These are phyloP conservation scores for Paspalum vaginatum DNA, from an alignment of 176 grass and related monocot species.

Conservation along the genomic window DNA sequence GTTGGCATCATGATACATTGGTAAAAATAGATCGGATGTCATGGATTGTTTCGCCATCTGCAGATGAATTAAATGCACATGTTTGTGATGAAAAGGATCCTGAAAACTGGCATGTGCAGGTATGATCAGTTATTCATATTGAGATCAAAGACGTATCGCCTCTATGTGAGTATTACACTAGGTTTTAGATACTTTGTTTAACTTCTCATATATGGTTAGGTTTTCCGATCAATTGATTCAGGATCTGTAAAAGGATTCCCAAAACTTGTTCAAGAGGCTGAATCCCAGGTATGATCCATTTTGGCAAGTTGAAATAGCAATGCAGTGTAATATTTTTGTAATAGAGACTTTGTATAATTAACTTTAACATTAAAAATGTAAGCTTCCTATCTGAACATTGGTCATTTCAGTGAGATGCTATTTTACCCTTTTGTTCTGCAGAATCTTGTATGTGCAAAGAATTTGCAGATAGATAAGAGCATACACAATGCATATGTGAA, in stretches of 20 bases:
- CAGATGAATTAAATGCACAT: conserved; percentile 53
- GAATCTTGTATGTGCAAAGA: conserved; percentile 93
- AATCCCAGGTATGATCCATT: conserved; percentile 62
- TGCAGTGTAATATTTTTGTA: conserved; percentile 2
- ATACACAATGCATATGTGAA: conserved; percentile 95
- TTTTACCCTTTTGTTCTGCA: conserved; percentile 48
- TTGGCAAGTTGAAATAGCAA: neutral
- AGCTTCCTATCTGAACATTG: conserved; percentile 15
- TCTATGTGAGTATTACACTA: neutral
- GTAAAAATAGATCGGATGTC: conserved; percentile 85
- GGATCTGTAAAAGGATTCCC: conserved; percentile 89
- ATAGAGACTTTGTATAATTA: neutral
- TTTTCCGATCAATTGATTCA: conserved; percentile 95
- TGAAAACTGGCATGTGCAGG: conserved; percentile 95
- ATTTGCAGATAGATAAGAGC: conserved; percentile 90
- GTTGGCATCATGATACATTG: conserved; percentile 81
- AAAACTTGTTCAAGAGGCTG: conserved; percentile 70
- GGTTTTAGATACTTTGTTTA: conserved; percentile 29
- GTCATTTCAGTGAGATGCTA: neutral
- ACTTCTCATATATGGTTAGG: conserved; percentile 40
- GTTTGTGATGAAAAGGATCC: conserved; percentile 69
- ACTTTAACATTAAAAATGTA: conserved; percentile 21
- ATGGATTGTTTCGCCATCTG: conserved; percentile 77
- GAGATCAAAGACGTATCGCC: conserved; percentile 3
- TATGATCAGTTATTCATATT: conserved; percentile 32